These are phyloP conservation scores for Leccinum fuscescens DNA, from an alignment of 1,284 basidiomycete species.

Conservation along the genomic window DNA sequence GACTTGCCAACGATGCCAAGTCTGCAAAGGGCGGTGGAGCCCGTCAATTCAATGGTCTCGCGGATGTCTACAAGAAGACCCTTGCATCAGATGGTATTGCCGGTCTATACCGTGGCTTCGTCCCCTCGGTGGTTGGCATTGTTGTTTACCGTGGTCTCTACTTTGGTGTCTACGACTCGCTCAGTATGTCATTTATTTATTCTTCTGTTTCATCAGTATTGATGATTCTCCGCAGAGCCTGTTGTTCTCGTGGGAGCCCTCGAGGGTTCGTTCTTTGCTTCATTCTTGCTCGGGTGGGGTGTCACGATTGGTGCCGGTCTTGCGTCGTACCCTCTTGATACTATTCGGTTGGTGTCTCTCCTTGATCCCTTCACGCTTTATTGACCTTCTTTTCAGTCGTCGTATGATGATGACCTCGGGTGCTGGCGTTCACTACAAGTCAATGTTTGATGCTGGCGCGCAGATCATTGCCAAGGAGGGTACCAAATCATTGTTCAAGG, in stretches of 20 bases:
- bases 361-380: conserved; percentile 6
- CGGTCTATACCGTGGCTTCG: conserved; percentile 94
- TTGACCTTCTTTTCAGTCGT: conserved; percentile 55
- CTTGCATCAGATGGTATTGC: conserved; percentile 85
- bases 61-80: conserved; percentile 94
- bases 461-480: conserved; percentile 92
- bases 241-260: conserved; percentile 88
- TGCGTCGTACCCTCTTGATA: conserved; percentile 93
- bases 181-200: conserved; percentile 56
- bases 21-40: conserved; percentile 86
- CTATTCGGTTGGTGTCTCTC: conserved; percentile 66
- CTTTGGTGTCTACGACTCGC: conserved; percentile 93
- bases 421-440: conserved; percentile 84
- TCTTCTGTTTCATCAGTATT: conserved; percentile 11
- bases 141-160: conserved; percentile 96
- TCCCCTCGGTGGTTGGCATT: conserved; percentile 93
- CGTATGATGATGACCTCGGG: conserved; percentile 96
- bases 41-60: conserved; percentile 93
- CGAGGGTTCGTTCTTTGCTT: conserved; percentile 88
- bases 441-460: conserved; percentile 83
- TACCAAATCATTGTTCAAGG: conserved; percentile 87
- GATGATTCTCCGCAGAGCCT: conserved; percentile 59
- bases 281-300: conserved; percentile 90
- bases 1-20: conserved; percentile 96
- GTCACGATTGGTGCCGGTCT: conserved; percentile 95